Evolutionary conservation across 2,329 filamentous ascomycete species (phyloP).

Genomic region (Zasmidium citrigriseum): DNA sequence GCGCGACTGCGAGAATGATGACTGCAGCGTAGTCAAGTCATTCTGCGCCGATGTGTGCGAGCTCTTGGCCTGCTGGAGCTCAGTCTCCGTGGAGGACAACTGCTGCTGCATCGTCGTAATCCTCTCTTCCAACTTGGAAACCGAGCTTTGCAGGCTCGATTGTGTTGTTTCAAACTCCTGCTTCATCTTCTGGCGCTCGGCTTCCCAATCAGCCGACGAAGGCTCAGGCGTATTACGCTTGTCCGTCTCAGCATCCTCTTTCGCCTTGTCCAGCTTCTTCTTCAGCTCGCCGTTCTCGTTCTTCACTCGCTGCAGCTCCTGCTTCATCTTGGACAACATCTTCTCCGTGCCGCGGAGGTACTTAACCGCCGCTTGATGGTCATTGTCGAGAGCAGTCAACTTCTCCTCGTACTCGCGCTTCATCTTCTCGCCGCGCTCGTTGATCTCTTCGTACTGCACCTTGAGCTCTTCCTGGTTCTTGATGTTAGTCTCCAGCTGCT

Average conservation of each 20-base stretch:
- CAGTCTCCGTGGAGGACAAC: slow-evolving; percentile 63
- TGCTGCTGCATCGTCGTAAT: slow-evolving; percentile 70
- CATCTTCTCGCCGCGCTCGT: slow-evolving; percentile 79
- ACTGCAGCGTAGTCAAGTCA: slow-evolving; percentile 57
- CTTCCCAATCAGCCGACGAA: slow-evolving; percentile 67
- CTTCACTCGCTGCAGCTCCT: slow-evolving; percentile 93
- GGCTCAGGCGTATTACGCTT: slow-evolving; percentile 38
- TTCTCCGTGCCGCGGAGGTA: slow-evolving; percentile 99
- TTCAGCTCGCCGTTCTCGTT: slow-evolving; percentile 79
- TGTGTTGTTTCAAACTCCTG: slow-evolving; percentile 70
- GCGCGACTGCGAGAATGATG: slow-evolving; percentile 47
- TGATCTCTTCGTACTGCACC: slow-evolving; percentile 72
- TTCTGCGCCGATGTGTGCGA: slow-evolving; percentile 41
- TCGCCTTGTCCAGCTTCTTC: slow-evolving; percentile 64
- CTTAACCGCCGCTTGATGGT: slow-evolving; percentile 96
- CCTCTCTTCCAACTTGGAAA: slow-evolving; percentile 69
- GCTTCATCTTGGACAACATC: slow-evolving; percentile 98
- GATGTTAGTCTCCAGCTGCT: slow-evolving; percentile 75
- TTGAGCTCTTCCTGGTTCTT: slow-evolving; percentile 86
- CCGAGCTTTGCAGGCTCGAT: slow-evolving; percentile 65
- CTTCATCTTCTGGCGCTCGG: slow-evolving; percentile 68
- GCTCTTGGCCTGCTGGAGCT: slow-evolving; percentile 67
- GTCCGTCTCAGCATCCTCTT: slow-evolving; percentile 26
- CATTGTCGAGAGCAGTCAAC: slow-evolving; percentile 88
- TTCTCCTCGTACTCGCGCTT: slow-evolving; percentile 90